Percentiles rank a stretch among this genome's conserved stretches.
phyloP scores from a whole-genome alignment of 2,329 filamentous ascomycete genomes.

The Aspergillus tamarii region DNA sequence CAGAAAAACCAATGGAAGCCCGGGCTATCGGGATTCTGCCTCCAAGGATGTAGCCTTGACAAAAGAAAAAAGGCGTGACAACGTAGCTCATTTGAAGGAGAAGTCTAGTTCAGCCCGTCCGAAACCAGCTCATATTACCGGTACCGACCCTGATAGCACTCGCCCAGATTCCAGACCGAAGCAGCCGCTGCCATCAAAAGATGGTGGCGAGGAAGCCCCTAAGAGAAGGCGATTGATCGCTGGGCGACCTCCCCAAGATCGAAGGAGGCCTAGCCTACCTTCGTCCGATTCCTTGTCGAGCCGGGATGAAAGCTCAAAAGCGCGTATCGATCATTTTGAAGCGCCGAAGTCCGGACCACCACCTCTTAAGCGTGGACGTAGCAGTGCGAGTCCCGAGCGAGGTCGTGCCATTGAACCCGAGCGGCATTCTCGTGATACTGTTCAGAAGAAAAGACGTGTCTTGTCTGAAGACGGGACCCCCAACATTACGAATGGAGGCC shows the following conservation, averaged over 20 bases:
- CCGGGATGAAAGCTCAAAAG: conserved; percentile 39
- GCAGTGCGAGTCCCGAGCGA: conserved; percentile 46
- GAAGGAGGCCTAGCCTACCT: conserved; percentile 40
- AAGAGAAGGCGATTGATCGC: conserved; percentile 46
- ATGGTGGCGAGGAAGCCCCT: conserved; percentile 41
- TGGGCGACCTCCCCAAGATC: conserved; percentile 45
- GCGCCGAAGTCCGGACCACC: conserved; percentile 23
- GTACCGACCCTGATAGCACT: conserved; percentile 38
- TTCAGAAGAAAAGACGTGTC: conserved; percentile 48
- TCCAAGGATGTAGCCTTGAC: conserved; percentile 27
- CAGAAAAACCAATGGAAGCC: conserved; percentile 37
- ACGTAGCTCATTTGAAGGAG: conserved; percentile 27
- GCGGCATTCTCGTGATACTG: conserved; percentile 39
- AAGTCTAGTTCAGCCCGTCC: conserved; percentile 26
- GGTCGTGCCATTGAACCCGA: not conserved
- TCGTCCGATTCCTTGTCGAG: conserved; percentile 46
- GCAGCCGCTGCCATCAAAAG: conserved; percentile 26
- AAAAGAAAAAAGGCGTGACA: conserved; percentile 34
- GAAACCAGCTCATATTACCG: conserved; percentile 28
- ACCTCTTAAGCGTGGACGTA: conserved; percentile 45
- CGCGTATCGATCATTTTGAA: conserved; percentile 34
- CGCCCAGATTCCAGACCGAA: conserved; percentile 35
- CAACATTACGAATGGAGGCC: conserved; percentile 33
- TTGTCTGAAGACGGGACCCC: conserved; percentile 42
- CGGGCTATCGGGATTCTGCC: conserved; percentile 30